These are phyloP conservation scores for Leishmania tarentolae DNA, from an alignment of 208 protist species.

Conservation along the genomic window DNA sequence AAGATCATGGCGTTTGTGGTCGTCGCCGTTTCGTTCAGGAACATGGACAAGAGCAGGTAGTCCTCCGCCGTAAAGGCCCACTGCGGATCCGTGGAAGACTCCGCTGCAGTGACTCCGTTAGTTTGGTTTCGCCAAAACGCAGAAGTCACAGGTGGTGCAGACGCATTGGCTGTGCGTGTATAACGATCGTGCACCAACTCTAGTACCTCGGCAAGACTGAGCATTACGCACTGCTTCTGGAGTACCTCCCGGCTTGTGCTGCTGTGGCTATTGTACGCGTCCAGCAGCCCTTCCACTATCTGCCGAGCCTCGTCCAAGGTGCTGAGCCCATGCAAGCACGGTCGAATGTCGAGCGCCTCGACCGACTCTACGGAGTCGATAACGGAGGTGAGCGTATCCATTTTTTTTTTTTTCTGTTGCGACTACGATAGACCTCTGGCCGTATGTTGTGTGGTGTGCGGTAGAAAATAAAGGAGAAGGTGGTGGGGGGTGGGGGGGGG, in stretches of 20 bases:
- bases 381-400: conserved; percentile 16
- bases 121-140: conserved; percentile 1
- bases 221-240: conserved; percentile 36
- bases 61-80: conserved; percentile 41
- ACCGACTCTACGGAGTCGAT: conserved; percentile 13
- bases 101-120: neutral
- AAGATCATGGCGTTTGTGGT: conserved; percentile 34
- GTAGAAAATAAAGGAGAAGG: neutral
- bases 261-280: conserved; percentile 42
- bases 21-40: conserved; percentile 67
- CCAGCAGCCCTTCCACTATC: conserved; percentile 39
- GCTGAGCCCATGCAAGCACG: conserved; percentile 7
- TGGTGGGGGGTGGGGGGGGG: neutral
- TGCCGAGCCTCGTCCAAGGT: conserved; percentile 29
- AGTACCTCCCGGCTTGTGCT: conserved; percentile 13
- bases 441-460: neutral
- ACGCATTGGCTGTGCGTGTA: neutral
- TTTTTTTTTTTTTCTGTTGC: conserved; percentile 9
- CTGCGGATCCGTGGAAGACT: neutral
- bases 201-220: conserved; percentile 34
- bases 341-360: conserved; percentile 25
- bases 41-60: conserved; percentile 58
- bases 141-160: neutral
- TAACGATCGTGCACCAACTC: conserved; percentile 9
- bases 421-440: neutral